Conservation (phyloP, 495 filamentous ascomycete genomes). For the Durotheca rogersii region DNA sequence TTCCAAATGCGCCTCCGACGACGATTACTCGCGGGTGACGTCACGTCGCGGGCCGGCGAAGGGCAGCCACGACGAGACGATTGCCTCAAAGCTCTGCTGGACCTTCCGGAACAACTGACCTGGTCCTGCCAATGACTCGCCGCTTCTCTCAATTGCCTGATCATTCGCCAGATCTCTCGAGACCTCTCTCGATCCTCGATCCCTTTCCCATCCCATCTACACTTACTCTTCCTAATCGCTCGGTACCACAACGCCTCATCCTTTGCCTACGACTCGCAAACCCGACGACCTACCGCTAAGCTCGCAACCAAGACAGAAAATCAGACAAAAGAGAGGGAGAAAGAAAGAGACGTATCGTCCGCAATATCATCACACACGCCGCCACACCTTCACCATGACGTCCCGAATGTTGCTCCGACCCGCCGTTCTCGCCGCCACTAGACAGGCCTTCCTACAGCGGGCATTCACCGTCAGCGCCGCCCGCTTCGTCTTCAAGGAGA, state of each 20-base stretch:
- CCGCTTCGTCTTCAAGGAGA: slow-evolving; percentile 33
- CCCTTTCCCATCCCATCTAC: no score
- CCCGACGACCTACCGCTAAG: no score
- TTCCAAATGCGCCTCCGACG: no score
- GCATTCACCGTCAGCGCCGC: slow-evolving; percentile 31
- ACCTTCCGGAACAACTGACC: background rate
- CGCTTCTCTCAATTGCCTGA: background rate
- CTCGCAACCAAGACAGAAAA: background rate
- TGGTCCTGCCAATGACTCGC: background rate
- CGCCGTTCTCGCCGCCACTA: slow-evolving; percentile 18
- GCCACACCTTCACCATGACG: slow-evolving; percentile 22
- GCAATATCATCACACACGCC: background rate
- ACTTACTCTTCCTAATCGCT: no score
- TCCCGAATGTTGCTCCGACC: slow-evolving; percentile 27
- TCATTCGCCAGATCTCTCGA: no score
- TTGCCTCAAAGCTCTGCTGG: background rate
- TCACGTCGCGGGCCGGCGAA: no score
- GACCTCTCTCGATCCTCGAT: no score
- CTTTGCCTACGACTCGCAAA: no score
- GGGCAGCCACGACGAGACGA: background rate
- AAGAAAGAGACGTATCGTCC: no score
- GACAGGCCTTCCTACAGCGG: slow-evolving; percentile 20
- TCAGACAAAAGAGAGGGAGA: no score
- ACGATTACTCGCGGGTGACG: no score
- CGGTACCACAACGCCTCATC: no score